These are phyloP conservation scores for Voacanga thouarsii DNA, from an alignment of 257 asterid species.

Conservation along the genomic window DNA sequence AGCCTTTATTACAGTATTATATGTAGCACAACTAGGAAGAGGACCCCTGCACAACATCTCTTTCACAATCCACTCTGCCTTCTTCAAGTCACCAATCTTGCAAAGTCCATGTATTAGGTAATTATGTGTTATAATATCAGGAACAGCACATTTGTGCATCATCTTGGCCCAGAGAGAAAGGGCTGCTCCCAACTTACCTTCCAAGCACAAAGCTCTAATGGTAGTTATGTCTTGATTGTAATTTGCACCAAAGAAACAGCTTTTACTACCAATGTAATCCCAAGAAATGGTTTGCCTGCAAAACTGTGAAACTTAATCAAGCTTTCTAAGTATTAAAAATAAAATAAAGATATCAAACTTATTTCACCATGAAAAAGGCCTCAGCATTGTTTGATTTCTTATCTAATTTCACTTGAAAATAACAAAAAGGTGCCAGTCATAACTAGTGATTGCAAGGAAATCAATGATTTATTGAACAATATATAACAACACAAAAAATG, in stretches of 20 bases:
- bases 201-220: conserved; percentile 46
- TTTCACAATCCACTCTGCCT: conserved; percentile 59
- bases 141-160: conserved; percentile 46
- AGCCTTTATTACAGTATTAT: conserved; percentile 74
- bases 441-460: background rate
- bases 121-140: conserved; percentile 66
- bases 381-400: background rate
- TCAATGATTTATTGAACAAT: background rate
- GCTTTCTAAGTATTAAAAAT: background rate
- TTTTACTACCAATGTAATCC: background rate
- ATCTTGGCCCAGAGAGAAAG: conserved; percentile 49
- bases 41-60: conserved; percentile 71
- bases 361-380: background rate
- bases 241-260: conserved; percentile 31
- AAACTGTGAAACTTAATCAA: background rate
- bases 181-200: conserved; percentile 65
- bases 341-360: background rate
- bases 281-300: conserved; percentile 22
- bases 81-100: conserved; percentile 57
- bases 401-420: background rate
- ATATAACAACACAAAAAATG: background rate
- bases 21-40: conserved; percentile 70
- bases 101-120: conserved; percentile 71
- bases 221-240: background rate
- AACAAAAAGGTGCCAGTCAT: background rate